Conservation (phyloP, 2,329 filamentous ascomycete genomes). For the Ceratocystis harringtonii region DNA sequence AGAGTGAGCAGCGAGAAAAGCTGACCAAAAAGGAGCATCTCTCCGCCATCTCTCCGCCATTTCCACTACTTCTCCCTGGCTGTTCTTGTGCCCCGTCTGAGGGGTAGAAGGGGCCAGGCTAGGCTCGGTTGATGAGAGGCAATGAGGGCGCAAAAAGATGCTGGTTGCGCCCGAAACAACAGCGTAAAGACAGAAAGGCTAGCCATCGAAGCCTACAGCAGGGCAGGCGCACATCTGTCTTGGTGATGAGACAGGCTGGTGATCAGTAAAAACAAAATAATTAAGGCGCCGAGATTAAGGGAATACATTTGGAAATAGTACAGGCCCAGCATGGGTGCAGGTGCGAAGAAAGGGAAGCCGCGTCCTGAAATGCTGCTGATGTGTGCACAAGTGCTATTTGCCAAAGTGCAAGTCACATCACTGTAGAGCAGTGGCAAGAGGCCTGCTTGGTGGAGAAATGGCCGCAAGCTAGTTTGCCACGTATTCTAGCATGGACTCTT, state of each 20-base stretch:
- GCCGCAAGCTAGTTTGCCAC: neutral
- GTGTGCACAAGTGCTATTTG: neutral
- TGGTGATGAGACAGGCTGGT: neutral
- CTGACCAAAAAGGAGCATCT: neutral
- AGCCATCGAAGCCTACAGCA: neutral
- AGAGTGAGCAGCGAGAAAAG: neutral
- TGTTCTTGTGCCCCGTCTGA: neutral
- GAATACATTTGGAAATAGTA: neutral
- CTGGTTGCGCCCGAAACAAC: neutral
- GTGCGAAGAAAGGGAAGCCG: neutral
- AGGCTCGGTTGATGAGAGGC: neutral
- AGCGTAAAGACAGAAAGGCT: neutral
- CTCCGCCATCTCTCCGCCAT: neutral
- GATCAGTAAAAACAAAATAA: too few relatives aligned
- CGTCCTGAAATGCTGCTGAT: neutral
- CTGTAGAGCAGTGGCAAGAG: too few relatives aligned
- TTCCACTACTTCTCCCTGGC: neutral
- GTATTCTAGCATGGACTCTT: neutral
- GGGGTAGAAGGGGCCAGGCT: too few relatives aligned
- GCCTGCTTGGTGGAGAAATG: neutral
- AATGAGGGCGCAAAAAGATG: neutral
- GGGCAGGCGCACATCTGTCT: neutral
- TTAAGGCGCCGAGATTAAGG: neutral
- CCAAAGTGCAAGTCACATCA: too few relatives aligned
- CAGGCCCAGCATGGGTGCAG: neutral